phyloP scores from a whole-genome alignment of 2,329 filamentous ascomycete genomes.

The Aschersonia sp. region DNA sequence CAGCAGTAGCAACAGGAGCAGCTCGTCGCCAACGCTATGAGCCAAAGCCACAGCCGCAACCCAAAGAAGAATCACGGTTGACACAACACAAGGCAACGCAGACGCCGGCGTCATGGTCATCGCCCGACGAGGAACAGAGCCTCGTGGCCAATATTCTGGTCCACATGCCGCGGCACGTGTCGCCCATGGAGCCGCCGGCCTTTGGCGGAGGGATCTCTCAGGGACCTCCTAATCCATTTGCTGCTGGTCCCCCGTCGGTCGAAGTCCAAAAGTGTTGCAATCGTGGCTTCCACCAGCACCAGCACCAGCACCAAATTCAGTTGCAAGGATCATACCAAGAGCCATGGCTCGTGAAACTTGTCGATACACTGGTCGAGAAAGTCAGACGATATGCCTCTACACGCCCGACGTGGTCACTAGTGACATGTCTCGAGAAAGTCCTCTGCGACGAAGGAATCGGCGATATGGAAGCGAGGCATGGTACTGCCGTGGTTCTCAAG shows the following conservation, averaged over 20 bases:
- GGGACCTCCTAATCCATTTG: neutral
- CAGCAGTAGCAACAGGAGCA: neutral
- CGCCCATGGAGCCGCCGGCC: neutral
- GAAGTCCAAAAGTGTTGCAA: too few relatives aligned
- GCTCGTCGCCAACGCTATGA: neutral
- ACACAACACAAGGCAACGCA: conserved; percentile 1
- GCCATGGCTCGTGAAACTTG: too few relatives aligned
- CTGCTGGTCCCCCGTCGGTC: neutral
- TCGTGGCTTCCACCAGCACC: too few relatives aligned
- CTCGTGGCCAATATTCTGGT: neutral
- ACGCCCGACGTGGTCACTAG: neutral
- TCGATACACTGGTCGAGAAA: neutral
- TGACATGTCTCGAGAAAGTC: neutral
- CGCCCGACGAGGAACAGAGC: neutral
- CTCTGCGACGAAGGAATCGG: neutral
- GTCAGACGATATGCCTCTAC: neutral
- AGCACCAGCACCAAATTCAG: too few relatives aligned
- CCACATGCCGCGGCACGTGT: neutral
- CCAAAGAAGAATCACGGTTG: neutral
- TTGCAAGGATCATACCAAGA: too few relatives aligned
- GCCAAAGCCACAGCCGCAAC: neutral
- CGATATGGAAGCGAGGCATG: neutral
- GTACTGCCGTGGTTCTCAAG: neutral
- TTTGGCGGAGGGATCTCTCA: neutral
- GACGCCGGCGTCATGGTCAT: neutral